Percentiles rank a stretch among this genome's conserved stretches.
Evolutionary conservation across 2,329 filamentous ascomycete genomes (phyloP).

Genomic region (Parasarocladium wereldwijsianum): DNA sequence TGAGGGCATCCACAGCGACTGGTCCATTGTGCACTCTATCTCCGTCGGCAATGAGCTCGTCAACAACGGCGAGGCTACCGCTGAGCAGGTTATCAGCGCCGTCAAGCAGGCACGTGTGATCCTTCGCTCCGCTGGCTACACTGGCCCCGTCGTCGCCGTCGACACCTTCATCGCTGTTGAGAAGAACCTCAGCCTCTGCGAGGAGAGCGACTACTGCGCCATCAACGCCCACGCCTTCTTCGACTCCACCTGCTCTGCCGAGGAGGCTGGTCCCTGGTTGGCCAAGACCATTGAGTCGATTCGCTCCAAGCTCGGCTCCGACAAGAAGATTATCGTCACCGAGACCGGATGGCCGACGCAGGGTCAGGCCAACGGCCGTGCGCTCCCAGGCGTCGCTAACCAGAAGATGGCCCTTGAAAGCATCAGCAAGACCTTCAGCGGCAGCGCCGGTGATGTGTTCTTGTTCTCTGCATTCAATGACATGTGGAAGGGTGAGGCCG

Average conservation of each 20-base stretch:
- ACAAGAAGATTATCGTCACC: constrained; percentile 56
- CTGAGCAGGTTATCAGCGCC: constrained; percentile 39
- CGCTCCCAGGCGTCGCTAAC: constrained; percentile 53
- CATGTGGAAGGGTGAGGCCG: constrained; percentile 60
- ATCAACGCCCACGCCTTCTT: constrained; percentile 80
- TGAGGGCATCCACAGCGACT: constrained; percentile 44
- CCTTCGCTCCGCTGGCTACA: constrained; percentile 49
- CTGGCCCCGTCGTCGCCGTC: constrained; percentile 61
- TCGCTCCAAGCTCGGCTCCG: constrained; percentile 23
- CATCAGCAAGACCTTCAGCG: constrained; percentile 43
- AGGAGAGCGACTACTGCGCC: constrained; percentile 62
- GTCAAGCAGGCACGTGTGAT: constrained; percentile 40
- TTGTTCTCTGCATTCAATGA: constrained; percentile 73
- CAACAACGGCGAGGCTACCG: constrained; percentile 42
- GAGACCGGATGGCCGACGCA: constrained; percentile 75
- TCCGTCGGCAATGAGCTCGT: constrained; percentile 72
- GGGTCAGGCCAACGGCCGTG: constrained; percentile 49
- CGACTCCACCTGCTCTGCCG: constrained; percentile 44
- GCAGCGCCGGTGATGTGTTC: constrained; percentile 38
- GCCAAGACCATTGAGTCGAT: constrained; percentile 34
- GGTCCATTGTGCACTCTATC: constrained; percentile 55
- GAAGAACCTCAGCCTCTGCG: constrained; percentile 53
- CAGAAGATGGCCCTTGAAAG: constrained; percentile 52
- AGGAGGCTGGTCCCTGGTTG: constrained; percentile 53
- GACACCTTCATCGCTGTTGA: constrained; percentile 63